A percentile compares a stretch with the other conserved stretches of the same genome.
These are phyloP conservation scores for Ceratocystis harringtonii DNA, from an alignment of 2,329 filamentous ascomycete species.

Conservation along the genomic window DNA sequence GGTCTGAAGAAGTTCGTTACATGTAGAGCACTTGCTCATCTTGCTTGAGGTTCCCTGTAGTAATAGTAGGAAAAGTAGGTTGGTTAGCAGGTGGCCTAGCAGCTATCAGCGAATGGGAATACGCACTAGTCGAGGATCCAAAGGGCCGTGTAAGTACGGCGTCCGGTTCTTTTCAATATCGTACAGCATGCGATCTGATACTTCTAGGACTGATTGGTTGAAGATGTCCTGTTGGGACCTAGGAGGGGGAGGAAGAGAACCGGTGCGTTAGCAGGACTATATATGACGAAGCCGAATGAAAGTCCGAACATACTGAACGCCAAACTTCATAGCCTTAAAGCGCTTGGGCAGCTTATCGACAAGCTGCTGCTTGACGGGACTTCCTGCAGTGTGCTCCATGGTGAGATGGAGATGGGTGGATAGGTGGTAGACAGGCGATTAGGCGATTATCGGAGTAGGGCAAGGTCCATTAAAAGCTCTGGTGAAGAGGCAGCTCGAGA, in stretches of 20 bases:
- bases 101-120: not conserved
- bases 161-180: conserved; percentile 68
- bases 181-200: conserved; percentile 88
- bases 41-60: conserved; percentile 69
- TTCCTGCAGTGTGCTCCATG: conserved; percentile 21
- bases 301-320: conserved; percentile 54
- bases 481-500: not conserved
- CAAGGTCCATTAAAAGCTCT: not conserved
- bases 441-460: not conserved
- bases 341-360: conserved; percentile 78
- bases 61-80: not conserved
- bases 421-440: not conserved
- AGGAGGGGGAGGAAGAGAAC: not conserved
- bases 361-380: conserved; percentile 66
- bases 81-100: not conserved
- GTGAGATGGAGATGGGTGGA: not conserved
- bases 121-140: conserved; percentile 62
- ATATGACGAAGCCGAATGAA: not conserved
- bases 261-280: not conserved
- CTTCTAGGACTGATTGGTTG: conserved; percentile 84
- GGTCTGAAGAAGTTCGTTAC: conserved; percentile 61
- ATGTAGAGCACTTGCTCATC: conserved; percentile 63
- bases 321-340: conserved; percentile 87
- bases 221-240: conserved; percentile 89
- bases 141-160: conserved; percentile 66